These are phyloP conservation scores for Rhizophora apiculata DNA, from an alignment of 345 rosid genomes.

Conservation along the genomic window DNA sequence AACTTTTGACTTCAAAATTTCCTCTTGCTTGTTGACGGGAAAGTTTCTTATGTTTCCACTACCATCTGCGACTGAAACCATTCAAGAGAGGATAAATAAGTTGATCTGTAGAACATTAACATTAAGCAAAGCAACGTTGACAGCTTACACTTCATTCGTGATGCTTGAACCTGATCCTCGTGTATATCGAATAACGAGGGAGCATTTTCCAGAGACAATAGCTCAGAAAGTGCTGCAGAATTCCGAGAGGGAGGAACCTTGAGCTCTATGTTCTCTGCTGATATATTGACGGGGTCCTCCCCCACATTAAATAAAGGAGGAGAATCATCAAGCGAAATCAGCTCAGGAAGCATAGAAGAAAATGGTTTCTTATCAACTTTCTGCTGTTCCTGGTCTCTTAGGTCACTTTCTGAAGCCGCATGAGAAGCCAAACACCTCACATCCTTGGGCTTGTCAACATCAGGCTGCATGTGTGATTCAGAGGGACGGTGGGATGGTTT, in stretches of 20 bases:
- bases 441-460: constrained; percentile 8
- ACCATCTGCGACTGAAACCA: constrained; percentile 35
- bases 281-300: constrained; percentile 11
- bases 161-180: constrained; percentile 22
- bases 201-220: constrained; percentile 37
- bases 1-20: constrained; percentile 24
- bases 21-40: constrained; percentile 30
- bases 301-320: constrained; percentile 18
- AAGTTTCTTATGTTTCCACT: constrained; percentile 16
- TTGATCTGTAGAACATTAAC: constrained; percentile 4
- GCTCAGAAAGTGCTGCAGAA: constrained; percentile 36
- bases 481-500: not conserved
- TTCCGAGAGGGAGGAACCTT: constrained; percentile 18
- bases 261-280: constrained; percentile 6
- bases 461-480: constrained; percentile 7
- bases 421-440: constrained; percentile 18
- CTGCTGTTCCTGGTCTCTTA: constrained; percentile 20
- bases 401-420: constrained; percentile 1
- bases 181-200: constrained; percentile 26
- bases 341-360: constrained; percentile 24
- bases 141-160: constrained; percentile 28
- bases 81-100: constrained; percentile 10
- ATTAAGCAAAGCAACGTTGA: not conserved
- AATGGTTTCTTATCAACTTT: constrained; percentile 20
- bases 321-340: constrained; percentile 34